Evolutionary conservation across 1,284 basidiomycete species (phyloP).

Genomic region (Exobasidium cylindrosporum): DNA sequence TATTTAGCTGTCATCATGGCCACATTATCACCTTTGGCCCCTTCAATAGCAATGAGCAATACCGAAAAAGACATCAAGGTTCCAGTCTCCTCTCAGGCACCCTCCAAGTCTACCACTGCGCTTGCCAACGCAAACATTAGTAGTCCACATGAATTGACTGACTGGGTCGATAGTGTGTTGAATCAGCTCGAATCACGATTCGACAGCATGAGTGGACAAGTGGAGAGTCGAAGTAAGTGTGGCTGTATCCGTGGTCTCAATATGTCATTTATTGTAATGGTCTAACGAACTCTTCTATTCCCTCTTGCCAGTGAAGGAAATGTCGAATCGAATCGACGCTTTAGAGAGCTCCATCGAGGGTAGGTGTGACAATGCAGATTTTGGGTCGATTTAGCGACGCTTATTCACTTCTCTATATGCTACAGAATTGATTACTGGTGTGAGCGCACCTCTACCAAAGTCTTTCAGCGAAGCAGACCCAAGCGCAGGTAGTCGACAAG

Average conservation of each 20-base stretch:
- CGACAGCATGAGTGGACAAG: conserved; percentile 42
- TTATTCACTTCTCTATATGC: background rate
- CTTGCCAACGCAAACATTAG: conserved; percentile 21
- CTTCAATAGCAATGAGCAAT: background rate
- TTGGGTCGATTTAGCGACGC: no score
- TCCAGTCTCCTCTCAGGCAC: background rate
- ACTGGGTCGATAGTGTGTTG: conserved; percentile 51
- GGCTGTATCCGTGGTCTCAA: background rate
- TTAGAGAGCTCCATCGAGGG: conserved; percentile 49
- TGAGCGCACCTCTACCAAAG: background rate
- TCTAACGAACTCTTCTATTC: background rate
- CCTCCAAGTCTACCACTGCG: background rate
- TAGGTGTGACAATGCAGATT: no score
- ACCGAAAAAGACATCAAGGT: background rate
- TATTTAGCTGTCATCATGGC: background rate
- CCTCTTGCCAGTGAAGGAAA: conserved; percentile 44
- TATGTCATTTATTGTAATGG: background rate
- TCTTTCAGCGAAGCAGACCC: background rate
- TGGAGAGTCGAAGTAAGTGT: conserved; percentile 44
- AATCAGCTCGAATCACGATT: conserved; percentile 44
- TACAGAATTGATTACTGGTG: background rate
- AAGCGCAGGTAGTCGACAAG: background rate
- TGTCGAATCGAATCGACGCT: conserved; percentile 50
- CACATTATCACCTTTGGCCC: background rate
- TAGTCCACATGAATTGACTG: conserved; percentile 48